phyloP scores from a whole-genome alignment of 805 yeast genomes.

The Zygoascus biomembranicola region DNA sequence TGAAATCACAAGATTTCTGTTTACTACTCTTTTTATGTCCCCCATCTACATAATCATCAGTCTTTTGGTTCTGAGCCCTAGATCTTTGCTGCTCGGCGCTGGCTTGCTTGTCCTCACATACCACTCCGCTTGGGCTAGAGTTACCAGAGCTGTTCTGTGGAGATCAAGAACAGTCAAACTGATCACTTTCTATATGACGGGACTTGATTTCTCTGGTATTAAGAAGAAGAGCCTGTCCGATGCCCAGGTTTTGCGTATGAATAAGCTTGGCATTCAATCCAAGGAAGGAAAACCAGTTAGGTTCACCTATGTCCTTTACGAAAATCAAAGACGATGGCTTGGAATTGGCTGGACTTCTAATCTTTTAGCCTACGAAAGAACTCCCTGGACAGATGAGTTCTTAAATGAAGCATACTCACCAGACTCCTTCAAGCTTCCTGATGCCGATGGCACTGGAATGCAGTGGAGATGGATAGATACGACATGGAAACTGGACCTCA shows the following conservation, averaged over 20 bases:
- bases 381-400: constrained; percentile 97
- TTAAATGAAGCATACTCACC: constrained; percentile 76
- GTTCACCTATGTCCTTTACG: constrained; percentile 87
- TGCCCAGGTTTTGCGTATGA: constrained; percentile 16
- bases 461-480: constrained; percentile 94
- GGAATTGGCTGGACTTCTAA: constrained; percentile 98
- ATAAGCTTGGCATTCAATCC: constrained; percentile 21
- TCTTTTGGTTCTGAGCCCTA: constrained; percentile 61
- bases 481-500: constrained; percentile 83
- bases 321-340: constrained; percentile 93
- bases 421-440: constrained; percentile 74
- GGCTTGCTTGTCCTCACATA: constrained; percentile 65
- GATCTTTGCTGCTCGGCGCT: constrained; percentile 47
- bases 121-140: constrained; percentile 79
- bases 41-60: constrained; percentile 74
- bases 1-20: constrained; percentile 70
- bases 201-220: constrained; percentile 58
- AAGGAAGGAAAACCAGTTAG: constrained; percentile 43
- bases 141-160: constrained; percentile 81
- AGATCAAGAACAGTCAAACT: constrained; percentile 63
- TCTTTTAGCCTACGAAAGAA: constrained; percentile 82
- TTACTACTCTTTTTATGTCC: constrained; percentile 77
- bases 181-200: constrained; percentile 74
- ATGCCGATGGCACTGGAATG: constrained; percentile 56
- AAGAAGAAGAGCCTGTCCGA: constrained; percentile 33